Conservation (phyloP, 2,329 filamentous ascomycete genomes). For the Xylariaceae sp. region DNA sequence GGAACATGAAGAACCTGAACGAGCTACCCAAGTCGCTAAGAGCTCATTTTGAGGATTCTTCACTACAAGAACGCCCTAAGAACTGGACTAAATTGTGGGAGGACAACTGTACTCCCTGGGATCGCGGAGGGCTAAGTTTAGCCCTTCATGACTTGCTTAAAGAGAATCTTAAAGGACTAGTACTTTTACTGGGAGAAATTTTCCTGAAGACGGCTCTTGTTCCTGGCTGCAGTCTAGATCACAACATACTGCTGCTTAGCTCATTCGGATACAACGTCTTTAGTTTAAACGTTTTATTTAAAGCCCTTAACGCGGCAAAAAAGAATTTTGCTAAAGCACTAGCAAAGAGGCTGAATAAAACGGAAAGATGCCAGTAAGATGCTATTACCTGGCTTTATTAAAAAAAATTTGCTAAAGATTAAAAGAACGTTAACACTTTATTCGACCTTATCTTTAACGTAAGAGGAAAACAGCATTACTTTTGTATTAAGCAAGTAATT, state of each 20-base stretch:
- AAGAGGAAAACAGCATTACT: constrained; percentile 20
- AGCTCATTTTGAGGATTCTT: constrained; percentile 44
- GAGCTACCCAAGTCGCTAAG: constrained; percentile 30
- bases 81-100: constrained; percentile 59
- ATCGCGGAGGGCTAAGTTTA: constrained; percentile 59
- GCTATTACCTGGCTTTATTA: constrained; percentile 62
- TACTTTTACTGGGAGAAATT: constrained; percentile 33
- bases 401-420: constrained; percentile 72
- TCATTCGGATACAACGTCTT: constrained; percentile 78
- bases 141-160: constrained; percentile 60
- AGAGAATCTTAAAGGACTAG: constrained; percentile 51
- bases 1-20: constrained; percentile 1
- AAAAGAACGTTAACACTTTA: constrained; percentile 50
- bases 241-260: constrained; percentile 79
- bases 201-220: constrained; percentile 68
- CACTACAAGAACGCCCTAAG: constrained; percentile 45
- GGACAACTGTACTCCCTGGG: constrained; percentile 59
- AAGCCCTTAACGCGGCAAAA: constrained; percentile 53
- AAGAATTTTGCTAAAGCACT: constrained; percentile 50
- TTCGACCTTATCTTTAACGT: constrained; percentile 74
- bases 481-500: neutral
- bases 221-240: constrained; percentile 81
- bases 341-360: constrained; percentile 46
- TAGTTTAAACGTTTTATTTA: constrained; percentile 71
- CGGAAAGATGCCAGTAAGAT: constrained; percentile 52